A percentile compares a stretch with the other conserved stretches of the same genome.
Conservation (phyloP, 768 basidiomycete genomes). For the Mycena capillaripes region DNA sequence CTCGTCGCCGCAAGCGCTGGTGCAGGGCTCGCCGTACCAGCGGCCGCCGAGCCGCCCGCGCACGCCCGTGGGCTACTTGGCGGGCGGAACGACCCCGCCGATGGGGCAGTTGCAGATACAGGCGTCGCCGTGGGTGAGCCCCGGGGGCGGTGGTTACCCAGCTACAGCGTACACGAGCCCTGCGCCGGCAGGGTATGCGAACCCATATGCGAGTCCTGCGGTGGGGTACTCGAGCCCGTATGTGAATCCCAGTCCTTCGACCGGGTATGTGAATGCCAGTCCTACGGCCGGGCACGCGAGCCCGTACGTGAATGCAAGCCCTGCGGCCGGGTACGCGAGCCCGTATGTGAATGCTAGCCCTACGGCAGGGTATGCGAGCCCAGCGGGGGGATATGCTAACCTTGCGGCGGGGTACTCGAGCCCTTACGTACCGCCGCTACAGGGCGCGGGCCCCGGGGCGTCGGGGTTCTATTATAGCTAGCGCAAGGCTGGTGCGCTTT, state of each 20-base stretch:
- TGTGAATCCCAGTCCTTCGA: background rate
- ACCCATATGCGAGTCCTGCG: constrained; percentile 2
- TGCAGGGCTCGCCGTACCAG: constrained; percentile 27
- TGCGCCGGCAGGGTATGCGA: constrained; percentile 2
- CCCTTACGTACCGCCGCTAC: constrained; percentile 23
- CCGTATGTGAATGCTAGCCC: background rate
- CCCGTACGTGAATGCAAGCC: background rate
- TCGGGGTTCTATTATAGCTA: constrained; percentile 9
- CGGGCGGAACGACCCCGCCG: constrained; percentile 6
- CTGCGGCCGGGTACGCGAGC: background rate
- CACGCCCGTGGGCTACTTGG: constrained; percentile 16
- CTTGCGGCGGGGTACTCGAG: constrained; percentile 24
- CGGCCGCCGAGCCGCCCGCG: constrained; percentile 13
- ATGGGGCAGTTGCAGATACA: background rate
- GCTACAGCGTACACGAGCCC: constrained; percentile 14
- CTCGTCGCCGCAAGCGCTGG: background rate
- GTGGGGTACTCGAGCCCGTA: too few relatives aligned
- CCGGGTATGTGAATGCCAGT: background rate
- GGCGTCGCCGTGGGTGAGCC: constrained; percentile 1
- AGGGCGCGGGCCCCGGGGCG: background rate
- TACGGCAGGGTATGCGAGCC: background rate
- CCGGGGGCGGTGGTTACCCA: constrained; percentile 2
- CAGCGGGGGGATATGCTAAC: background rate
- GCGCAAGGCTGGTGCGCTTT: constrained; percentile 5
- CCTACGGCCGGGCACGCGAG: background rate